Evolutionary conservation across 2,329 filamentous ascomycete genomes (phyloP), one percentile per base, ranked within the genome.

Genomic region (Helicocarpus griseus): DNA sequence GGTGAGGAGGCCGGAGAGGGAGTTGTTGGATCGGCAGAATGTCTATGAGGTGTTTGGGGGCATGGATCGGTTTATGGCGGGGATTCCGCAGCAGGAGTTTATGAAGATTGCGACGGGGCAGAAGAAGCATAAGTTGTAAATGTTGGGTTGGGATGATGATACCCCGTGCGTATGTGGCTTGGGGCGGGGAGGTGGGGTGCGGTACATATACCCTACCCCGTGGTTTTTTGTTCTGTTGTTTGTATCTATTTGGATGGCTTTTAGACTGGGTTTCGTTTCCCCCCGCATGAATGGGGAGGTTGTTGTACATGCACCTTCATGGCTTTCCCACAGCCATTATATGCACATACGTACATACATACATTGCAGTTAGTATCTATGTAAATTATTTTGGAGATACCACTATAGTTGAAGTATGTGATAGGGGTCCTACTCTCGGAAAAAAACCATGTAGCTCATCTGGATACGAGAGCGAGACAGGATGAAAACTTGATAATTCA

Each of bases 71-170:
- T 96, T 97, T 63, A 67, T 87, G 58, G 79, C 73, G 54, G 89
- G 89, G 0, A 76, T 89, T 40, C 93, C 93, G 19, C 89, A 96
- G 75, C 79, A 85, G 67, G 88, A 97, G 75, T 97, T 97, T 65
- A 73, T 77, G 62, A 90, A 87, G 76, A 73, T 97, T 65, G 89
- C 89, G 1, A 82, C 77, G 56, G 89, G 91, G 11, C 81, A 93
- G 77, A 97, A 96, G 81, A 88, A 84, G 66, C 93, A 98, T 73
- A 97, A 97, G 75, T 72, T 97, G 67, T 95, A 75, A 60, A 39
- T 46, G 21, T 46, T 28, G 26, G 11, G 29, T 9, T 24, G 36
- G 36, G 2, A 11, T 14, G 36, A 39, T 39, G n/a, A n/a, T n/a
- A n/a, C n/a, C n/a, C n/a, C n/a, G n/a, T n/a, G n/a, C n/a, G n/a